phyloP scores from a whole-genome alignment of 257 asterid species.

The Coffea eugenioides region DNA sequence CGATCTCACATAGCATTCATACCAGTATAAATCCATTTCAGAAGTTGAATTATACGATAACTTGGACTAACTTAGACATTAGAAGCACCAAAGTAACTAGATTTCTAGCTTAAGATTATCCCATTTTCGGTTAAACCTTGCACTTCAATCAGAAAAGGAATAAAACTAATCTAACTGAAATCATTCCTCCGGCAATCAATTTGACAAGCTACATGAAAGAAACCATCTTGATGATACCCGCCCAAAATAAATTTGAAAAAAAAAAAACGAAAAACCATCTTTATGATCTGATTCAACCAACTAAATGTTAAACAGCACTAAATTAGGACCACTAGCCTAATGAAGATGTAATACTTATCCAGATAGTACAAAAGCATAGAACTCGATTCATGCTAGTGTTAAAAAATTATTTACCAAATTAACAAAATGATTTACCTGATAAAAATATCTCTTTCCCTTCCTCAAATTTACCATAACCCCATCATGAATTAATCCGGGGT shows the following conservation, averaged over 20 bases:
- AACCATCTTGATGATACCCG: too few relatives aligned
- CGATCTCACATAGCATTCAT: neutral
- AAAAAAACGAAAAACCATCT: neutral
- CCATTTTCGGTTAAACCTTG: neutral
- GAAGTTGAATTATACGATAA: neutral
- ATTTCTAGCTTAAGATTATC: neutral
- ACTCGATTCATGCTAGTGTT: too few relatives aligned
- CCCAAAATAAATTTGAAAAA: too few relatives aligned
- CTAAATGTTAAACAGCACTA: neutral
- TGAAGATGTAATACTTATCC: neutral
- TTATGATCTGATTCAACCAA: slow-evolving; percentile 1
- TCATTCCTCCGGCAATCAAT: neutral
- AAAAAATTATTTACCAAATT: neutral
- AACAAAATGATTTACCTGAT: slow-evolving; percentile 45
- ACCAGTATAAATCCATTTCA: neutral
- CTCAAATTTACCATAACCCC: slow-evolving; percentile 64
- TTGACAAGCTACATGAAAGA: neutral
- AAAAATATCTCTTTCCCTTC: slow-evolving; percentile 66
- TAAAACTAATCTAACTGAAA: neutral
- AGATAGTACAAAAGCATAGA: neutral
- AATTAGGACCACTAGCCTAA: neutral
- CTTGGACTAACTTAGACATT: too few relatives aligned
- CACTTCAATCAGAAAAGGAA: neutral
- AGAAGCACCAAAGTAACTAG: neutral
- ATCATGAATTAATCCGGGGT: slow-evolving; percentile 89